Percentiles rank a stretch among this genome's conserved stretches.
These are phyloP conservation scores for Candida endomychidarum DNA, from an alignment of 805 yeast species.

Conservation along the genomic window DNA sequence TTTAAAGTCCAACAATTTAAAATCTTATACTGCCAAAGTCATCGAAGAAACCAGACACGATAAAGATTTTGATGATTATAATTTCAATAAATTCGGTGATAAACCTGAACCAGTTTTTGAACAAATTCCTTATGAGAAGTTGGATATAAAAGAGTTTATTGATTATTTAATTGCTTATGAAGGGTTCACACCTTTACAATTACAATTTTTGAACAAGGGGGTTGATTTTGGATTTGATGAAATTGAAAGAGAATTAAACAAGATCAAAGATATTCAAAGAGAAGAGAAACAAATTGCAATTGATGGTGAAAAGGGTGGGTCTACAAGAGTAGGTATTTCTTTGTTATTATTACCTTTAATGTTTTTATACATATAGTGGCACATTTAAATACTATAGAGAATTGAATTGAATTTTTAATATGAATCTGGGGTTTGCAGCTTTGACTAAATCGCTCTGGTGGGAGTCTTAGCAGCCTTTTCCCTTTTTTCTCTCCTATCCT, in stretches of 20 bases:
- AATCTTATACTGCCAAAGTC: slow-evolving; percentile 24
- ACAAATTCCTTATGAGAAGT: not conserved
- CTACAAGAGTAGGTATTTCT: not conserved
- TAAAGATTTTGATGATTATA: slow-evolving; percentile 17
- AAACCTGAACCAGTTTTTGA: not conserved
- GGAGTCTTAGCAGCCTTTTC: not conserved
- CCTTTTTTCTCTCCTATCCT: slow-evolving; percentile 3
- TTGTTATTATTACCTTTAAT: not conserved
- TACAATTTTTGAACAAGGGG: slow-evolving; percentile 26
- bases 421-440: no score
- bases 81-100: slow-evolving; percentile 15
- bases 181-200: slow-evolving; percentile 27
- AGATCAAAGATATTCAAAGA: slow-evolving; percentile 21
- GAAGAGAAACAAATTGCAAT: slow-evolving; percentile 23
- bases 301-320: slow-evolving; percentile 26
- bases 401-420: no score
- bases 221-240: slow-evolving; percentile 39
- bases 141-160: slow-evolving; percentile 31
- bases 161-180: slow-evolving; percentile 28
- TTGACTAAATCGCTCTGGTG: no score
- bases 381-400: no score
- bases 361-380: not conserved
- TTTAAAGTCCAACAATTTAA: slow-evolving; percentile 24
- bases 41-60: slow-evolving; percentile 17
- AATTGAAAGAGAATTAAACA: slow-evolving; percentile 37